phyloP scores from a whole-genome alignment of 2,329 filamentous ascomycete species.

The Cryphonectria parasitica region DNA sequence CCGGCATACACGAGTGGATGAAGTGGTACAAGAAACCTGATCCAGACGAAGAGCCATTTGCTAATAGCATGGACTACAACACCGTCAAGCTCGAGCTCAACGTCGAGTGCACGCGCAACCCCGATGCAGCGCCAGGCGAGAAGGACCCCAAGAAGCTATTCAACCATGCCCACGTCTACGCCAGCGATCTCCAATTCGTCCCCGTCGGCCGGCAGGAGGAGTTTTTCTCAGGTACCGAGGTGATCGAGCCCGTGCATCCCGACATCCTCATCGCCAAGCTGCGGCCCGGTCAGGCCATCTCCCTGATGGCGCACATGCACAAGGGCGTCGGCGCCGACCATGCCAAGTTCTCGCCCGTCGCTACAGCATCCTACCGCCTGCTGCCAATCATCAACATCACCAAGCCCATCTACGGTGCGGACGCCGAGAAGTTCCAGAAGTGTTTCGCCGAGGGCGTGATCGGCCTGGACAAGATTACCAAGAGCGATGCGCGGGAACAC shows the following conservation, averaged over 20 bases:
- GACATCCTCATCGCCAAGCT: constrained; percentile 95
- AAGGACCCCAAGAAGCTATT: constrained; percentile 84
- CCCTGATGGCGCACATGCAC: constrained; percentile 88
- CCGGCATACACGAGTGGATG: constrained; percentile 77
- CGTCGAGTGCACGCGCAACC: constrained; percentile 79
- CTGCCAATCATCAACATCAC: constrained; percentile 86
- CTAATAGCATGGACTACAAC: constrained; percentile 77
- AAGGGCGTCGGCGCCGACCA: constrained; percentile 95
- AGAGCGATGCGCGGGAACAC: constrained; percentile 63
- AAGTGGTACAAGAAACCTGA: constrained; percentile 77
- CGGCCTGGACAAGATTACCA: constrained; percentile 72
- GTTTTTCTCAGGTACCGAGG: constrained; percentile 69
- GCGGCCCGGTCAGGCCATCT: constrained; percentile 84
- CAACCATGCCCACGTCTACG: constrained; percentile 82
- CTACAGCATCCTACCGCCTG: constrained; percentile 90
- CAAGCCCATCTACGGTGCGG: constrained; percentile 79
- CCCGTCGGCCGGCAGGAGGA: constrained; percentile 74
- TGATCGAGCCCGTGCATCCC: constrained; percentile 80
- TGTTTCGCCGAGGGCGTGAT: constrained; percentile 94
- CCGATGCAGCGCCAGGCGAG: constrained; percentile 70
- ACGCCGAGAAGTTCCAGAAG: constrained; percentile 85
- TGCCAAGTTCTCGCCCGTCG: constrained; percentile 95
- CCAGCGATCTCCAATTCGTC: constrained; percentile 74
- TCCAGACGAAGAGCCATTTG: constrained; percentile 63
- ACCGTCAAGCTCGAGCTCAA: constrained; percentile 80